Evolutionary conservation across 2,329 filamentous ascomycete species (phyloP).

Genomic region (Teratosphaeria pseudoeucalypti): DNA sequence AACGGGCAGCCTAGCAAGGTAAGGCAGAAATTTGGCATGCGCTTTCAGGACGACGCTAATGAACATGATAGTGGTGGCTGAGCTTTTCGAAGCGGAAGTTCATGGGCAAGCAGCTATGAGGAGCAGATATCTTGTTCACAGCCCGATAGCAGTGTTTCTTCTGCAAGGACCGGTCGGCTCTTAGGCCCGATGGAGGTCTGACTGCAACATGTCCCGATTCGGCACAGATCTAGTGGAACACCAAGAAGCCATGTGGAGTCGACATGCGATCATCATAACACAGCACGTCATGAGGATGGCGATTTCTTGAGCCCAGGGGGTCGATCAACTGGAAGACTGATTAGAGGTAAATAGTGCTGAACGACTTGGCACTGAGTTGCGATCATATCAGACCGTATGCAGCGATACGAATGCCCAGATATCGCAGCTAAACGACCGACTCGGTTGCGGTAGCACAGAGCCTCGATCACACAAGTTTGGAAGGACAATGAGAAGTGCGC

Average conservation of each 20-base stretch:
- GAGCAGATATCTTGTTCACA: neutral
- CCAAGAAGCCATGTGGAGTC: too few species aligned
- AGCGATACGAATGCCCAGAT: neutral
- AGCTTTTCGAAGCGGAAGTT: constrained; percentile 99
- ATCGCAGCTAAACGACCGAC: neutral
- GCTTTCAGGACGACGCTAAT: constrained; percentile 12
- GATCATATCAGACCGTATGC: neutral
- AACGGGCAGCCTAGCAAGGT: constrained; percentile 53
- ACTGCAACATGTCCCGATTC: neutral
- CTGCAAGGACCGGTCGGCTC: neutral
- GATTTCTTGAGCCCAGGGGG: neutral
- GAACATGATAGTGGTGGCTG: constrained; percentile 85
- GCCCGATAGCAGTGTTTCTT: neutral
- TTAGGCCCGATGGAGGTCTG: neutral
- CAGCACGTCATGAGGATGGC: too few species aligned
- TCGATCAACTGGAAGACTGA: neutral
- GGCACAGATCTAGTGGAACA: too few species aligned
- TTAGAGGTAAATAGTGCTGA: neutral
- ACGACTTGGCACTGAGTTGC: neutral
- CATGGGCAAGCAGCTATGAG: constrained; percentile 68
- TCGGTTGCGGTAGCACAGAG: too few species aligned
- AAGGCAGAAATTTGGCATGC: constrained; percentile 7
- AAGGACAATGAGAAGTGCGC: too few species aligned
- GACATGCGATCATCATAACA: too few species aligned
- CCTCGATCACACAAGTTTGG: too few species aligned